Evolutionary conservation across 805 yeast genomes (phyloP), one percentile per base, ranked within the genome.

Genomic region (Clavispora asparagi): DNA sequence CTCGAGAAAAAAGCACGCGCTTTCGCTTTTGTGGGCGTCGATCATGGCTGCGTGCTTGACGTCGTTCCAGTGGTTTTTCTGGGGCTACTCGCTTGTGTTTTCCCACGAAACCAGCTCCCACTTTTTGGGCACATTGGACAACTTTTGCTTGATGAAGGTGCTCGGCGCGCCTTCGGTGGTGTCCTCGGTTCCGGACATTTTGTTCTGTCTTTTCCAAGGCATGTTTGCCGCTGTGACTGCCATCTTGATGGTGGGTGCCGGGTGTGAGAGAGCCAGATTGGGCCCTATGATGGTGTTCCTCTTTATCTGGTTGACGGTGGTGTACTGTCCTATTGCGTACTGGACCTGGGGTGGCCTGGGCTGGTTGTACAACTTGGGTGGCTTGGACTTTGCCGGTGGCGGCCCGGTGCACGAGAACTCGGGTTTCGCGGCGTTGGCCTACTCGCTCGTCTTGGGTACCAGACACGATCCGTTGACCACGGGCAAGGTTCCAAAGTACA

Each of bases 281-380:
- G 92, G 92, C 37, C 98, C 99, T 50, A 87, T 91, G 92, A 87
- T 94, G 92, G 80, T 94, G 29, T 92, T 90, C 74, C 73, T 92
- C 54, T 94, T 94, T 68, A 69, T 87, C 55, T 94, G 97, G 97
- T 81, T 87, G 74, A 90, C 98, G 9, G 79, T 94, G 40, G 99
- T 94, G 39, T 94, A 94, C 78, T 85, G 95, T 67, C 97, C 97
- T 46, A 78, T 86, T 66, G 99, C 98, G 14, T 86, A 85, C 71
- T 92, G 98, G 98, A 87, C 96, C 25, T 94, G 99, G 99, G 92
- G 92, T 67, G 79, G 84, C 25, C 78, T 78, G 47, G 99, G 99
- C 44, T 94, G 98, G 99, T 76, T 92, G 54, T 78, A 76, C 46
- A 68, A 69, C 40, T 75, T 92, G 45, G 98, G 97, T 54, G 84